Conservation (phyloP, 306 rosid genomes). For the Fragaria iinumae region DNA sequence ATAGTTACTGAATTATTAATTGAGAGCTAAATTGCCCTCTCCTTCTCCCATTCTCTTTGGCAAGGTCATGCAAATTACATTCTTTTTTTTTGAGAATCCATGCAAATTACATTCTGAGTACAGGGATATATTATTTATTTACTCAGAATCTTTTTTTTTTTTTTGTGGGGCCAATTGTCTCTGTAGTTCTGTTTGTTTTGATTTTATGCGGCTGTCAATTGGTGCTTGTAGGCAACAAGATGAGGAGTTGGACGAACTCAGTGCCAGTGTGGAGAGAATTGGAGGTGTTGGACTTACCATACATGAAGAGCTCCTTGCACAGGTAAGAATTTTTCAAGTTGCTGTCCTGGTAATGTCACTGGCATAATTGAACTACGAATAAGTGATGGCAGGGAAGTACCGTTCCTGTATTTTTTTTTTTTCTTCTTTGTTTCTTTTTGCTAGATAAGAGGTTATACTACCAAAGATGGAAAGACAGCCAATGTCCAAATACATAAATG, state of each 20-base stretch:
- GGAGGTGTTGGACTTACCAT: constrained; percentile 98
- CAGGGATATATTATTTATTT: background rate
- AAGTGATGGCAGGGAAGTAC: background rate
- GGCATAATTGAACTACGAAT: constrained; percentile 1
- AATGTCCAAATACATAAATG: background rate
- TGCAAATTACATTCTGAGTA: background rate
- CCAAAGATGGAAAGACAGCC: background rate
- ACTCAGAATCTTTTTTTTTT: background rate
- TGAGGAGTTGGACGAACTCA: constrained; percentile 94
- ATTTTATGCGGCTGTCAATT: constrained; percentile 28
- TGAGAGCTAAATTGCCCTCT: background rate
- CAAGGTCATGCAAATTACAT: background rate
- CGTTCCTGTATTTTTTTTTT: background rate
- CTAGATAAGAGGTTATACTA: background rate
- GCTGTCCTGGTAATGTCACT: constrained; percentile 2
- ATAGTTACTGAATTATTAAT: background rate
- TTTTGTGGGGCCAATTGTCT: background rate
- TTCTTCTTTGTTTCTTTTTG: background rate
- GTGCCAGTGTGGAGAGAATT: constrained; percentile 84
- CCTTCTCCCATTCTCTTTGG: background rate
- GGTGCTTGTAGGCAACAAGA: constrained; percentile 71
- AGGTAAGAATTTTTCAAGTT: constrained; percentile 50
- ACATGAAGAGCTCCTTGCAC: constrained; percentile 87
- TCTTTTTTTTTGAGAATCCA: too few relatives aligned
- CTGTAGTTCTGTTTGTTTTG: constrained; percentile 6